Percentiles rank a stretch among this genome's conserved stretches.
Evolutionary conservation across 2,329 filamentous ascomycete species (phyloP).

Genomic region (Clonostachys solani): DNA sequence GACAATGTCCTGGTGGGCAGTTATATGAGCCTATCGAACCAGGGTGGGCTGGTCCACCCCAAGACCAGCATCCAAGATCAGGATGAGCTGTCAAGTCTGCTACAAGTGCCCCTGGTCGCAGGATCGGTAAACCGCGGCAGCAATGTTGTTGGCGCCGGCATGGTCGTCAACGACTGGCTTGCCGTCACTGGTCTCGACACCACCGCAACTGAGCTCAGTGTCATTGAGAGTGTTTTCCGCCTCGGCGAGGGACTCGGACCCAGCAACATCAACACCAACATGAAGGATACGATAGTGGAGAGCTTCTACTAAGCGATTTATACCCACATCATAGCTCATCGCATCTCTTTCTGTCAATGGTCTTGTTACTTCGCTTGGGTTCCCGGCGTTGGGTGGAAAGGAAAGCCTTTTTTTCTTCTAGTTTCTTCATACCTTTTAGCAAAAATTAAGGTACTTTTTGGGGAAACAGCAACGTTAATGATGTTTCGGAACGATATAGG

Average conservation of each 20-base stretch:
- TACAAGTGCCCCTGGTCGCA: constrained; percentile 94
- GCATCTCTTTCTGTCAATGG: constrained; percentile 6
- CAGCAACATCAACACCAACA: constrained; percentile 71
- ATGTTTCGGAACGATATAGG: neutral
- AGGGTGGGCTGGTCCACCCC: constrained; percentile 93
- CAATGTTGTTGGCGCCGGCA: constrained; percentile 81
- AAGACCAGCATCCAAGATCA: constrained; percentile 97
- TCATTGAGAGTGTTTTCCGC: constrained; percentile 93
- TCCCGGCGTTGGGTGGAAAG: neutral
- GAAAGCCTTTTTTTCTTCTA: constrained; percentile 5
- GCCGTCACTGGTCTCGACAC: constrained; percentile 91
- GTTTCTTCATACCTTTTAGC: neutral
- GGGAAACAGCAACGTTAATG: neutral
- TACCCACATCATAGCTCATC: too few relatives aligned
- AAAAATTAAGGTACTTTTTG: neutral
- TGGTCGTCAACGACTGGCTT: constrained; percentile 76
- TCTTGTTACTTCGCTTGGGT: neutral
- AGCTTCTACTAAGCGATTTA: constrained; percentile 76
- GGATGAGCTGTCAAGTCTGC: constrained; percentile 88
- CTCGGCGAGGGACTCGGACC: constrained; percentile 83
- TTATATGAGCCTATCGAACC: constrained; percentile 96
- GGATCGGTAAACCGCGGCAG: constrained; percentile 91
- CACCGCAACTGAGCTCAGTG: constrained; percentile 94
- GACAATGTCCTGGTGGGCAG: constrained; percentile 95
- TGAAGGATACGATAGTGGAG: constrained; percentile 99